Base-by-base conservation (phyloP, 2,329 filamentous ascomycete genomes). In the Ilyonectria destructans region DNA sequence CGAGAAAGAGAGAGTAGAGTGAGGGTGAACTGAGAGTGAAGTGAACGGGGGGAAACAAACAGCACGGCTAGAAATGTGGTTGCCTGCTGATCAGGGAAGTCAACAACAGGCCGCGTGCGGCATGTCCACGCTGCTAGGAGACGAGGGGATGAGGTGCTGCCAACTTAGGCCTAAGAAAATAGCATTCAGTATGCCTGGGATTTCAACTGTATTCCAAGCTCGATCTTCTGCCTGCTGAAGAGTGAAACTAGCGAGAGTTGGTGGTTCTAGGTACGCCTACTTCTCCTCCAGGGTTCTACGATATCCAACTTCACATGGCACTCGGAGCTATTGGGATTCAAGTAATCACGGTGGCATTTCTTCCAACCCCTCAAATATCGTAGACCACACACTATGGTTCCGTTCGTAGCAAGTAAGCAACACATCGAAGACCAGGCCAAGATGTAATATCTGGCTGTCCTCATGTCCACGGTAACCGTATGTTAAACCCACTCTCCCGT, bases 291-390 rank as follows among this genome's bases (percentile, higher is more conserved):
- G 13, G 21, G 17, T 17, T 29, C 7, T 51, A n/a, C 15, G 31
- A 26, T 51, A n/a, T 31, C 10, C 15, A 8, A 9, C 10, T 23
- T 48, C 19, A 13, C 19, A 49, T 17, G 31, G 37, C 15, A 59
- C 49, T 19, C 40, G 5, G 37, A 7, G 23, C 6, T 26, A 21
- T n/a, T 6, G 1, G 12, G 19, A 12, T 33, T 45, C 1, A 35
- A 23, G 37, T 19, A 19, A 19, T 2, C n/a, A 26, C 17, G 21
- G 33, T 37, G 58, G 45, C 7, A 49, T 71, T 35, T 48, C 51
- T 6, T 62, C 19, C 46, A 71, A 69, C 69, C 26, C 29, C 51
- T 52, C 26, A 52, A 29, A 52, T 52, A n/a, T 31, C n/a, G 33
- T n/a, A 54, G 13, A 35, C 31, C 33, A n/a, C 46, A 35, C 9